Evolutionary conservation across 768 basidiomycete species (phyloP), one percentile per base, ranked within the genome.

Genomic region (Russula sp.): DNA sequence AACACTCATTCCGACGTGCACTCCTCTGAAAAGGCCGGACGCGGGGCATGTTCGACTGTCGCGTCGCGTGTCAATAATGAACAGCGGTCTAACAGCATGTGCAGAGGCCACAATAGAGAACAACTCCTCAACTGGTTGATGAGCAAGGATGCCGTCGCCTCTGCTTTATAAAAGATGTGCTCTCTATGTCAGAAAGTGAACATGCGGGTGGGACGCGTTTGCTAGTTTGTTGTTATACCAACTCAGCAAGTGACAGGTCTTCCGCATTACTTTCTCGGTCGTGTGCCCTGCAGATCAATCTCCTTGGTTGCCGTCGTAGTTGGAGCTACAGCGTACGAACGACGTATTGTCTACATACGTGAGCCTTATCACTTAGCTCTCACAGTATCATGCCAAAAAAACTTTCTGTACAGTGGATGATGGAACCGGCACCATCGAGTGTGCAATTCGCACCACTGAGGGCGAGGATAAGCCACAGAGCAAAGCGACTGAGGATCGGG

Each of bases 401-500:
- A 16, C 56, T 66, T 53, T 16, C 5, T 54, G 22, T 7, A 32
- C 57, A 92, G 88, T 92, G 63, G 90, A 92, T 70, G 90, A 92
- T 68, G 88, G 89, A 6, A 88, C 89, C 1, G 84, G 77, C 32
- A 84, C 87, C 4, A 78, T 92, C 28, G 89, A 92, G 52, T 92
- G 90, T 69, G 70, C 77, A 3, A 80, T 84, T 70, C 77, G 75
- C 6, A 9, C 18, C 24, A 53, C 57, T 4, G 49, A 61, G 40
- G 40, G 44, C 11, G 40, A 57, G 32, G 49, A 22, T 32, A 38
- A 28, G 14, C 57, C 49, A 14, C 32, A 42, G 28, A 42, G 7
- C n/a, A 38, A 38, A 32, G 1, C 48, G 42, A 57, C 14, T 26
- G 32, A 24, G 26, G 36, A 30, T 2, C 38, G 16, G 30, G 20